Conservation (phyloP, 148 eudicot genomes). For the Arbutus unedo region DNA sequence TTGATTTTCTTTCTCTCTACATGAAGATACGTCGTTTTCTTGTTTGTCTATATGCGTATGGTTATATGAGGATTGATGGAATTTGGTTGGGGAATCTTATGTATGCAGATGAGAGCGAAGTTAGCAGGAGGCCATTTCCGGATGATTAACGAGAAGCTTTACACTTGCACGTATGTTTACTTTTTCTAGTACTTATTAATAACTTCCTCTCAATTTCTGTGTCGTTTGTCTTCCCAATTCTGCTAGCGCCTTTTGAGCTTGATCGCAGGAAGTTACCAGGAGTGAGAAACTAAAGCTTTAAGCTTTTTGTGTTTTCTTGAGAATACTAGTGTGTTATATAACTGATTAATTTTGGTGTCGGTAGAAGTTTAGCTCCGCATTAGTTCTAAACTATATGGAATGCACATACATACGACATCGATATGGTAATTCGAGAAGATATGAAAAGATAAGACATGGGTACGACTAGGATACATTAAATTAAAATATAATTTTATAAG, state of each 20-base stretch:
- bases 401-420: no score
- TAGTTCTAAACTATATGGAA: no score
- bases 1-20: slow-evolving; percentile 7
- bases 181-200: not conserved
- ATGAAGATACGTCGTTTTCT: not conserved
- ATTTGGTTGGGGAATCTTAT: not conserved
- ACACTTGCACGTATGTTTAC: slow-evolving; percentile 73
- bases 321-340: not conserved
- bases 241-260: not conserved
- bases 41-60: not conserved
- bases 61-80: not conserved
- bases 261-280: not conserved
- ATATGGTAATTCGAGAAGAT: no score
- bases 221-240: not conserved
- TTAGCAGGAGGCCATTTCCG: slow-evolving; percentile 88
- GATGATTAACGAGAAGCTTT: slow-evolving; percentile 95
- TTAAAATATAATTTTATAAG: no score
- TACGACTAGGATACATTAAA: no score
- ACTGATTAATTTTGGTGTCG: not conserved
- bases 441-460: no score
- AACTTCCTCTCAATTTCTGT: not conserved
- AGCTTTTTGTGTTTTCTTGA: not conserved
- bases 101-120: slow-evolving; percentile 72
- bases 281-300: not conserved
- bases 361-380: not conserved